These are phyloP conservation scores for Microsporum ferrugineum DNA, from an alignment of 2,329 filamentous ascomycete species.

Conservation along the genomic window DNA sequence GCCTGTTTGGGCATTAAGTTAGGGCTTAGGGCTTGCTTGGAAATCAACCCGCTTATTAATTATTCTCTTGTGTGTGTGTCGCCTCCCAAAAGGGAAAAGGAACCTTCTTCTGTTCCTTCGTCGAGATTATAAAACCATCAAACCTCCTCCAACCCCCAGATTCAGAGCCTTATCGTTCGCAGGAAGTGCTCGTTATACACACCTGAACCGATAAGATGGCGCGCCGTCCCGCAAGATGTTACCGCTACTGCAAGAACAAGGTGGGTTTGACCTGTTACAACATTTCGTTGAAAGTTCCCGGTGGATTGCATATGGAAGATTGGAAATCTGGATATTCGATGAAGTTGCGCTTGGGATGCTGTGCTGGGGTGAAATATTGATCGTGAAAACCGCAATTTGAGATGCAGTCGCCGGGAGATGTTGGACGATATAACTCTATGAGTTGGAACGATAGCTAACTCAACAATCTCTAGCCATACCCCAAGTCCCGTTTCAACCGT, in stretches of 20 bases:
- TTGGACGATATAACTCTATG: no score
- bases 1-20: slow-evolving; percentile 11
- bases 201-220: slow-evolving; percentile 73
- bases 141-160: slow-evolving; percentile 24
- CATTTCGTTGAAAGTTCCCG: background rate
- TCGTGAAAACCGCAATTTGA: background rate
- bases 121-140: slow-evolving; percentile 26
- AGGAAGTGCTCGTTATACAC: slow-evolving; percentile 36
- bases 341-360: background rate
- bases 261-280: slow-evolving; percentile 45
- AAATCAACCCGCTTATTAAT: slow-evolving; percentile 16
- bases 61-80: slow-evolving; percentile 1
- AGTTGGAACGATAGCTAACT: background rate
- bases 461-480: slow-evolving; percentile 59
- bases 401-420: background rate
- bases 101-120: slow-evolving; percentile 6
- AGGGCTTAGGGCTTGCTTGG: slow-evolving; percentile 38
- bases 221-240: slow-evolving; percentile 97
- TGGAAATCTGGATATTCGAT: background rate
- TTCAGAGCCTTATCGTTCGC: slow-evolving; percentile 28
- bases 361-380: background rate
- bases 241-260: slow-evolving; percentile 99
- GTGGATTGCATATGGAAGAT: background rate
- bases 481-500: slow-evolving; percentile 99
- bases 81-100: slow-evolving; percentile 3